phyloP scores from a whole-genome alignment of 805 yeast genomes.

The Wickerhamomyces rabaulensis region DNA sequence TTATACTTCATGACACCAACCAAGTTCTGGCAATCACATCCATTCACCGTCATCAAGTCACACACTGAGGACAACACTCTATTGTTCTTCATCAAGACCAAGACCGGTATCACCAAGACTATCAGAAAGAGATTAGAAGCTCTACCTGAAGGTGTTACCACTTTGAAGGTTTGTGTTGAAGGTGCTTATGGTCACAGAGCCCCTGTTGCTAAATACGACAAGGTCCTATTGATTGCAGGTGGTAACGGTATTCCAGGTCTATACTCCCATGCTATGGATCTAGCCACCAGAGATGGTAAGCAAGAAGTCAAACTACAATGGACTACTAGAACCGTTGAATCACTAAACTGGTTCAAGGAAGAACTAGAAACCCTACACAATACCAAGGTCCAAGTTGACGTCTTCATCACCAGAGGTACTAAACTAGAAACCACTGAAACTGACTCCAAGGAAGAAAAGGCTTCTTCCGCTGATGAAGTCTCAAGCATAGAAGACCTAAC shows the following conservation, averaged over 20 bases:
- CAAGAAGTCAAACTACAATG: conserved; percentile 46
- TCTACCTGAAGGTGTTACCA: conserved; percentile 24
- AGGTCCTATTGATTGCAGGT: conserved; percentile 38
- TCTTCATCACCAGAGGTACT: conserved; percentile 33
- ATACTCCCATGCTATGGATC: conserved; percentile 33
- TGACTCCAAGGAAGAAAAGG: background rate
- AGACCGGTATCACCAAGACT: conserved; percentile 47
- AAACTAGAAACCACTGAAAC: background rate
- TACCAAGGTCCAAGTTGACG: conserved; percentile 26
- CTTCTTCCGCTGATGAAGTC: conserved; percentile 4
- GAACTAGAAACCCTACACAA: conserved; percentile 32
- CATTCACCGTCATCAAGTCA: conserved; percentile 51
- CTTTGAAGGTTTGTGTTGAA: conserved; percentile 37
- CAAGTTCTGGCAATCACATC: conserved; percentile 64
- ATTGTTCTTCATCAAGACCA: conserved; percentile 38
- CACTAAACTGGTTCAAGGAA: conserved; percentile 43
- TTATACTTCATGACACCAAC: conserved; percentile 46
- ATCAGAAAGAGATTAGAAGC: conserved; percentile 29
- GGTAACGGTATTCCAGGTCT: conserved; percentile 50
- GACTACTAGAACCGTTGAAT: conserved; percentile 51
- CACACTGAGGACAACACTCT: conserved; percentile 28
- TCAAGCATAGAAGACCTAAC: background rate
- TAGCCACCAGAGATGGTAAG: conserved; percentile 16
- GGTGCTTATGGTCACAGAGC: conserved; percentile 53
- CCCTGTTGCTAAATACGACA: conserved; percentile 31